Percentiles rank a stretch among this genome's conserved stretches.
phyloP scores from a whole-genome alignment of 2,329 filamentous ascomycete genomes.

The Sclerotinia glacialis region DNA sequence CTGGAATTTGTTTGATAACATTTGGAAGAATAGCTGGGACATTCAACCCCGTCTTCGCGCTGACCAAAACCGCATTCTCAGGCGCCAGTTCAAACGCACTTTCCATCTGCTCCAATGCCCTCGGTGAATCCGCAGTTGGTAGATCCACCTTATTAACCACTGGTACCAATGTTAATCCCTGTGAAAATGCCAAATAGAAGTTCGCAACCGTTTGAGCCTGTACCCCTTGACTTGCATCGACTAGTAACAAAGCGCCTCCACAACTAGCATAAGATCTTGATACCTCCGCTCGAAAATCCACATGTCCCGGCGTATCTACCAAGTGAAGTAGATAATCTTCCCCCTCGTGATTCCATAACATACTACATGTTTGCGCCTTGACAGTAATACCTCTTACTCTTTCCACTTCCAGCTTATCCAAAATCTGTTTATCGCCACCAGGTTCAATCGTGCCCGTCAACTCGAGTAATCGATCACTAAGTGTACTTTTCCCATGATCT shows the following conservation, averaged over 20 bases:
- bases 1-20: constrained; percentile 81
- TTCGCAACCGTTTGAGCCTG: constrained; percentile 98
- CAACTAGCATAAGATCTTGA: constrained; percentile 94
- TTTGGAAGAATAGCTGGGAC: constrained; percentile 78
- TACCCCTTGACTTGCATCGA: constrained; percentile 94
- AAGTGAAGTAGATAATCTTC: constrained; percentile 91
- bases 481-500: constrained; percentile 96
- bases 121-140: constrained; percentile 79
- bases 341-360: constrained; percentile 87
- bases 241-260: constrained; percentile 84
- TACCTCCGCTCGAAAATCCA: constrained; percentile 96
- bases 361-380: constrained; percentile 97
- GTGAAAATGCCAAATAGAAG: constrained; percentile 94
- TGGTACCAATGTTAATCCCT: constrained; percentile 81
- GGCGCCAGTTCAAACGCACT: constrained; percentile 85
- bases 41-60: constrained; percentile 90
- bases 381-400: constrained; percentile 95
- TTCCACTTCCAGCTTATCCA: constrained; percentile 97
- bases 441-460: constrained; percentile 88
- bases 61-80: constrained; percentile 71
- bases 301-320: constrained; percentile 95
- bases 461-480: constrained; percentile 89
- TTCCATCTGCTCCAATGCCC: constrained; percentile 82
- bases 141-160: constrained; percentile 98
- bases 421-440: constrained; percentile 86